These are phyloP conservation scores for Geranomyces michiganensis DNA, from an alignment of 192 early-diverging fungal species.

Conservation along the genomic window DNA sequence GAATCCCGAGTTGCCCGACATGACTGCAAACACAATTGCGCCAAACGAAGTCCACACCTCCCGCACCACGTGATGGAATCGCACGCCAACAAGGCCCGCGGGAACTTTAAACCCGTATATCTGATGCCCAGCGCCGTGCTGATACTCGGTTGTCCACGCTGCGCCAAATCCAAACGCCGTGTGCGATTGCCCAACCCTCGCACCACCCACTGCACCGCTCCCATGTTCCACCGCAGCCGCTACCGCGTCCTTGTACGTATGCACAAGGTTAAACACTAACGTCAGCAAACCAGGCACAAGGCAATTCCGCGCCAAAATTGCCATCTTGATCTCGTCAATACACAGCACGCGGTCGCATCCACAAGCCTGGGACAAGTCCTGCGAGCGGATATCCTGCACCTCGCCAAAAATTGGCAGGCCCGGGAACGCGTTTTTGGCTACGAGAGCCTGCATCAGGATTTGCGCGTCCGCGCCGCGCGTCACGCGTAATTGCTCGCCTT, in stretches of 20 bases:
- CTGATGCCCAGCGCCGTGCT: conserved; percentile 52
- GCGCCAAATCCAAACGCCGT: conserved; percentile 1
- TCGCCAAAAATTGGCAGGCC: conserved; percentile 54
- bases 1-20: conserved; percentile 43
- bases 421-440: conserved; percentile 49
- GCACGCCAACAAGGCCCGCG: conserved; percentile 44
- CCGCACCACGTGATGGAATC: conserved; percentile 42
- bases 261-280: conserved; percentile 51
- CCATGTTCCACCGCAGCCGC: conserved; percentile 27
- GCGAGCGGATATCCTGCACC: conserved; percentile 50
- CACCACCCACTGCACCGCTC: conserved; percentile 1
- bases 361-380: conserved; percentile 49
- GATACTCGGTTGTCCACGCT: conserved; percentile 48
- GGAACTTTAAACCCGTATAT: conserved; percentile 49
- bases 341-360: conserved; percentile 55
- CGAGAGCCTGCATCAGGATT: conserved; percentile 51
- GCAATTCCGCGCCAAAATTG: conserved; percentile 49
- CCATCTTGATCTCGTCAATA: conserved; percentile 55
- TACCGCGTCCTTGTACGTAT: conserved; percentile 45
- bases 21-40: conserved; percentile 49
- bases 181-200: not conserved
- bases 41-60: conserved; percentile 44
- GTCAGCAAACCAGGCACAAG: conserved; percentile 54
- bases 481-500: conserved; percentile 46
- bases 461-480: conserved; percentile 49